Base-by-base conservation (phyloP, 768 basidiomycete genomes). In the Boletus vinaceobasis region DNA sequence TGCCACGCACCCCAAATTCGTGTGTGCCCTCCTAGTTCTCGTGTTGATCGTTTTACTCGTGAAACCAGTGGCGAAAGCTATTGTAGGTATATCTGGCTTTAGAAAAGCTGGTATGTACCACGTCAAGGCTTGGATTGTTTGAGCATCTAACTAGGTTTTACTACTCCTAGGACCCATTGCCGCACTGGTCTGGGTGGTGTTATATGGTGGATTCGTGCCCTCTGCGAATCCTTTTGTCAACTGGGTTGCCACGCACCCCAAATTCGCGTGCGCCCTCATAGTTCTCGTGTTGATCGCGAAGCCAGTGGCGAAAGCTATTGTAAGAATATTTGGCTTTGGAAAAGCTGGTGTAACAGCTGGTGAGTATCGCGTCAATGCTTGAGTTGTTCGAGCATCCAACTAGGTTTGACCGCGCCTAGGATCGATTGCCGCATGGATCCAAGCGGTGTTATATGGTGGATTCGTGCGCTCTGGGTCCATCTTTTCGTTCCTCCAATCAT, bases 121-220 rank as follows among this genome's bases (percentile, higher is more conserved):
- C 17, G 7, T 23, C 27, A 15, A 17, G 1, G 11, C 6, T 43
- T 11, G 21, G 29, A 5, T 6, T 15, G 5, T 36, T 35, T n/a
- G 39, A 33, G 1, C 2, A 8, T 21, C 23, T 19, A 23, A 43
- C 32, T 15, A 0, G 1, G 13, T 14, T 44, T 48, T 7, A 1
- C 10, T n/a, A 9, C 8, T 35, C 7, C 33, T 42, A 63, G 61
- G 52, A 1, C 64, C 62, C 0, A 0, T 46, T 6, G 62, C 62
- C 0, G 52, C 62, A 0, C 1, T 0, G 1, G 14, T 43, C 0
- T 62, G 65, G 17, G 2, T 55, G 0, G 5, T 0, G 0, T 15
- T 50, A 1, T 55, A 43, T 8, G 53, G 60, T 15, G 60, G 39
- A 0, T 37, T 1, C 9, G 53, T 64, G 0, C 60, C 60, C 0